Conservation (phyloP, 2,329 filamentous ascomycete species). For the Nemania sp. region DNA sequence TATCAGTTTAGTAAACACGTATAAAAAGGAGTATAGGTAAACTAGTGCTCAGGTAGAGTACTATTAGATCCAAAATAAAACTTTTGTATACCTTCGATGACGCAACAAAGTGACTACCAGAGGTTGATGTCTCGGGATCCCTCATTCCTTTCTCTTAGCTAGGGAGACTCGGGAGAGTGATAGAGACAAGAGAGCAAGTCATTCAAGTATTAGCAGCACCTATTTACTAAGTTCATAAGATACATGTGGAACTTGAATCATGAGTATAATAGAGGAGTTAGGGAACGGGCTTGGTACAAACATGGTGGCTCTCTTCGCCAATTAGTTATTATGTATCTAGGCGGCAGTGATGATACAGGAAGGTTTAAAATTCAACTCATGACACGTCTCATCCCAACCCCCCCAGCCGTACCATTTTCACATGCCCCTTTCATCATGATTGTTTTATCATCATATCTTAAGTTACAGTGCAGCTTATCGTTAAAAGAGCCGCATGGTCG, state of each 20-base stretch:
- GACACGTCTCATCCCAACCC: conserved; percentile 25
- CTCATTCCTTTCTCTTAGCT: background rate
- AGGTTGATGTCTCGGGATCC: background rate
- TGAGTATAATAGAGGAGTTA: background rate
- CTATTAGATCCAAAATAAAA: background rate
- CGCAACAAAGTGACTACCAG: background rate
- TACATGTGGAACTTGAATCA: background rate
- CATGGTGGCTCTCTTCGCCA: background rate
- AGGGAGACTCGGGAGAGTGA: background rate
- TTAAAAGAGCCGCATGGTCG: background rate
- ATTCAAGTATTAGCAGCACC: background rate
- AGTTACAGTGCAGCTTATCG: conserved; percentile 11
- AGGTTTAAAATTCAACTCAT: conserved; percentile 12
- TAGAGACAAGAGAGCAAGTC: background rate
- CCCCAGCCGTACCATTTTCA: background rate
- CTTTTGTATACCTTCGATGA: background rate
- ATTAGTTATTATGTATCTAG: conserved; percentile 32
- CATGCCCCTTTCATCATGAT: conserved; percentile 24
- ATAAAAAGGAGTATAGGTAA: no score
- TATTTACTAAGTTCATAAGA: background rate
- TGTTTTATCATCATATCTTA: conserved; percentile 21
- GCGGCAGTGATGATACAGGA: conserved; percentile 27
- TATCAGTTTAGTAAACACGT: no score
- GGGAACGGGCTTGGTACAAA: background rate
- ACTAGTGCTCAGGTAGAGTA: background rate